A percentile compares a stretch with the other conserved stretches of the same genome.
phyloP scores from a whole-genome alignment of 2,329 filamentous ascomycete genomes.

The Aspergillus pseudoviridinutans region DNA sequence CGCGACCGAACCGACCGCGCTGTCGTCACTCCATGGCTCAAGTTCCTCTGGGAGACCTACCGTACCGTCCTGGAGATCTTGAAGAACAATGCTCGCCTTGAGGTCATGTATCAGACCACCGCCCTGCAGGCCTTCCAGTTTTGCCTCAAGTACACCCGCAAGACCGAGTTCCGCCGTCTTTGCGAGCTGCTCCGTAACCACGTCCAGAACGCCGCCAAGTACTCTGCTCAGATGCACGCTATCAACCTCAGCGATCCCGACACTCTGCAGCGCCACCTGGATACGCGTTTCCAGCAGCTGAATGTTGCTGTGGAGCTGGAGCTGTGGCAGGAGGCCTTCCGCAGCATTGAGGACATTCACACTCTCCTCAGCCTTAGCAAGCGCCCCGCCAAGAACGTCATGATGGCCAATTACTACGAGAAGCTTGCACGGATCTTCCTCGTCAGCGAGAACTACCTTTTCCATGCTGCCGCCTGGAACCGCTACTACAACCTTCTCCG shows the following conservation, averaged over 20 bases:
- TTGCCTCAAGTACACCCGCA: conserved; percentile 95
- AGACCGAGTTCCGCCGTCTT: conserved; percentile 98
- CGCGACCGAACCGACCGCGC: conserved; percentile 95
- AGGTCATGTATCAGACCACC: conserved; percentile 97
- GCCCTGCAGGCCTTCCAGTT: conserved; percentile 98
- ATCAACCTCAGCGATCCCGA: conserved; percentile 98
- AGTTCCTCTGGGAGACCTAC: conserved; percentile 99
- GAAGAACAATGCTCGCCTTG: conserved; percentile 96
- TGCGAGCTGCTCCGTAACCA: conserved; percentile 98
- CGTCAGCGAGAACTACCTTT: conserved; percentile 98
- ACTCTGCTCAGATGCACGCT: conserved; percentile 97
- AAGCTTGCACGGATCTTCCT: conserved; percentile 98
- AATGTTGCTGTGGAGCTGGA: conserved; percentile 98
- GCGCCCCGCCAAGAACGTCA: conserved; percentile 94
- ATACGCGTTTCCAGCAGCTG: conserved; percentile 96
- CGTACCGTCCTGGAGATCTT: conserved; percentile 97
- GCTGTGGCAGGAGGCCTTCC: conserved; percentile 98
- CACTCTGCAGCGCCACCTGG: conserved; percentile 92
- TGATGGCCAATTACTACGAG: conserved; percentile 99
- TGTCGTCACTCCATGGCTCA: conserved; percentile 98
- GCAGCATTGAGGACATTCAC: conserved; percentile 98
- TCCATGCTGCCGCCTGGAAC: conserved; percentile 97
- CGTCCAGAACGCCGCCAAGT: conserved; percentile 98
- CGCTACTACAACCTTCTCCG: conserved; percentile 95
- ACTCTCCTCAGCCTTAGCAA: conserved; percentile 96